A percentile compares a stretch with the other conserved stretches of the same genome.
These are phyloP conservation scores for Epichloe sibirici DNA, from an alignment of 2,329 filamentous ascomycete species.

Conservation along the genomic window DNA sequence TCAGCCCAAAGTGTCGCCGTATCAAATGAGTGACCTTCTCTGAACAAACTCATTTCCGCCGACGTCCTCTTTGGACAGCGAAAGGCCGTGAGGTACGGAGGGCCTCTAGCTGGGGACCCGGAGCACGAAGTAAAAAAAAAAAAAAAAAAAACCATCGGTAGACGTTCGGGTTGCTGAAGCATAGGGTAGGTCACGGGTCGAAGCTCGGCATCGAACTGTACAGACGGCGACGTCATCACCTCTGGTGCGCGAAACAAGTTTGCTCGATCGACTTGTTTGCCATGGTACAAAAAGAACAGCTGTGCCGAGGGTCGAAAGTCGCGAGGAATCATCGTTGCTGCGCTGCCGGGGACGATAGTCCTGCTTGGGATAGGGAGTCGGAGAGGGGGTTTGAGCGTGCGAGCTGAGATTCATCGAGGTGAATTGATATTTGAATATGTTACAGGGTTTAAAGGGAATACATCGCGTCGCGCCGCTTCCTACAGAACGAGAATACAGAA, in stretches of 20 bases:
- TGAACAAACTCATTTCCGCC: slow-evolving; percentile 35
- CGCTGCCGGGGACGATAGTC: slow-evolving; percentile 27
- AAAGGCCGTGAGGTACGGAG: too few species aligned
- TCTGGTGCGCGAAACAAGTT: slow-evolving; percentile 26
- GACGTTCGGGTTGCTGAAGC: neutral
- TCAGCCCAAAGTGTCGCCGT: slow-evolving; percentile 24
- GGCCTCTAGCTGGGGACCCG: too few species aligned
- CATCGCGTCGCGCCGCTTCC: too few species aligned
- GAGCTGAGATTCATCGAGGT: neutral
- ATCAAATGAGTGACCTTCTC: slow-evolving; percentile 31
- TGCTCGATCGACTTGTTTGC: slow-evolving; percentile 22
- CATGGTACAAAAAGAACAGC: slow-evolving; percentile 25
- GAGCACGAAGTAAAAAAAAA: too few species aligned
- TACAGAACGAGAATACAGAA: neutral
- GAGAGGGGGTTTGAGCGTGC: slow-evolving; percentile 9
- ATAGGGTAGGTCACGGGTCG: neutral
- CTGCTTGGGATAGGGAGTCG: slow-evolving; percentile 22
- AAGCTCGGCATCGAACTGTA: slow-evolving; percentile 24
- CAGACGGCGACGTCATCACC: slow-evolving; percentile 21
- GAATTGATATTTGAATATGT: neutral
- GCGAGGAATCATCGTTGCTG: slow-evolving; percentile 26
- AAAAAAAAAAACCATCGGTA: neutral
- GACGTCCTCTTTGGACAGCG: slow-evolving; percentile 27
- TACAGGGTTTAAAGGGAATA: too few species aligned
- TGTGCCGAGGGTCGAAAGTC: slow-evolving; percentile 29